Conservation (phyloP, 176 grass and related monocot species). For the Tillandsia fasciculata region DNA sequence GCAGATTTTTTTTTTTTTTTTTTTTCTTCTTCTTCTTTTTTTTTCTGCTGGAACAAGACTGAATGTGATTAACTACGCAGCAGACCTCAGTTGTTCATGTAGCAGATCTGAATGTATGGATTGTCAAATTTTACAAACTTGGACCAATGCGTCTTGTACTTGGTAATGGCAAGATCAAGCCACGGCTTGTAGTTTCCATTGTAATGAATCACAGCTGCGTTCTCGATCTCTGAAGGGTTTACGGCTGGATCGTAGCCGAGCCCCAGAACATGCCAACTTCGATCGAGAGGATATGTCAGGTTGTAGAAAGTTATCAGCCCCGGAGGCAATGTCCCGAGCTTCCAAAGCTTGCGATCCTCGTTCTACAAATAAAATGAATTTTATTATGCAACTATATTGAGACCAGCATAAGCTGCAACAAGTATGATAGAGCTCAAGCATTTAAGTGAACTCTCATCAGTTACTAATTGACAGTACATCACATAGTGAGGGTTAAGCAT, state of each 20-base stretch:
- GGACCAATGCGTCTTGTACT: slow-evolving; percentile 90
- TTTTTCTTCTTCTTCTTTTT: too few relatives aligned
- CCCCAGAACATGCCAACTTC: slow-evolving; percentile 85
- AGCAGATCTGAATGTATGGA: slow-evolving; percentile 51
- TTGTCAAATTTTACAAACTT: slow-evolving; percentile 68
- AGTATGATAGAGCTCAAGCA: neutral
- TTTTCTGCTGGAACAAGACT: too few relatives aligned
- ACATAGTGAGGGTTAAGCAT: neutral
- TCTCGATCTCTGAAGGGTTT: slow-evolving; percentile 55
- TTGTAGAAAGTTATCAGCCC: slow-evolving; percentile 99
- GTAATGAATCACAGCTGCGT: slow-evolving; percentile 76
- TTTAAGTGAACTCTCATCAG: too few relatives aligned
- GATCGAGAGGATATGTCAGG: slow-evolving; percentile 72
- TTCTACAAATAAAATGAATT: slow-evolving; percentile 36
- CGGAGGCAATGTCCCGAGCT: slow-evolving; percentile 76
- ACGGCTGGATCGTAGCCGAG: slow-evolving; percentile 96
- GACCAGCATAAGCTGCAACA: neutral
- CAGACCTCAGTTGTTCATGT: slow-evolving; percentile 33
- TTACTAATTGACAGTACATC: too few relatives aligned
- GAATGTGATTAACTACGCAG: too few relatives aligned
- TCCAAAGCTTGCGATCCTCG: slow-evolving; percentile 88
- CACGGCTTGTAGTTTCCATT: slow-evolving; percentile 98
- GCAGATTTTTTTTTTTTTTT: too few relatives aligned
- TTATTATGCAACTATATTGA: neutral
- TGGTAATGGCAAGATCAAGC: slow-evolving; percentile 88